A percentile compares a stretch with the other conserved stretches of the same genome.
Evolutionary conservation across 352 stramenopile genomes (phyloP).

Genomic region (Globisporangium alternatum): DNA sequence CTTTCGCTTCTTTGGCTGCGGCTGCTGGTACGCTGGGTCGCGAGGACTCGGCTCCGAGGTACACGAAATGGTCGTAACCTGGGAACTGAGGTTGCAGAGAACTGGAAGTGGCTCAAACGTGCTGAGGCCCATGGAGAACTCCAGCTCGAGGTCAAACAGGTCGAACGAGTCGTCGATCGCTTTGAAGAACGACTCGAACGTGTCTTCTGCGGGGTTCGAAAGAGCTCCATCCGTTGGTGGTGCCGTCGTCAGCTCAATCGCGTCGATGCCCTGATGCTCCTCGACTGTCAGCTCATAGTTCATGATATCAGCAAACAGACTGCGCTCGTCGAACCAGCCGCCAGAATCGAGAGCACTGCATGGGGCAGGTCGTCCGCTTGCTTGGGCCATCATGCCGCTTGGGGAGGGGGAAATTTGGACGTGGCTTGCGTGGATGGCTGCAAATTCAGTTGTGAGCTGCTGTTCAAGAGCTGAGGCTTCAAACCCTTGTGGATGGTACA

Average conservation of each 20-base stretch:
- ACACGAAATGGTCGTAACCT: no score
- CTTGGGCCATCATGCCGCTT: neutral
- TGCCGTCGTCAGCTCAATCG: no score
- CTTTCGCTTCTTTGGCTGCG: neutral
- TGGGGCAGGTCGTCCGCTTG: neutral
- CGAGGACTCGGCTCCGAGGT: neutral
- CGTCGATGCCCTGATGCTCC: no score
- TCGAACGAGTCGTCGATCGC: neutral
- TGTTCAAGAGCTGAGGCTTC: no score
- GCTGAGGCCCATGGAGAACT: neutral
- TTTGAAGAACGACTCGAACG: neutral
- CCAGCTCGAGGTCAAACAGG: constrained; percentile 3
- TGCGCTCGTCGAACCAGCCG: neutral
- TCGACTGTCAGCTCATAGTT: neutral
- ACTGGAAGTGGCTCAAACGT: neutral
- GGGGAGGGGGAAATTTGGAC: no score
- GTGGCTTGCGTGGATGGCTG: neutral
- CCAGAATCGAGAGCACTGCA: no score
- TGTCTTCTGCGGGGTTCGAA: no score
- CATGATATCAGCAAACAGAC: neutral
- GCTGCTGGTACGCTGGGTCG: neutral
- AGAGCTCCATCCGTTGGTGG: no score
- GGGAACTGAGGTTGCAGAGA: neutral
- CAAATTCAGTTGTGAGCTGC: neutral
- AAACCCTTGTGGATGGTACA: no score